These are phyloP conservation scores for Botrytis sinoallii DNA, from an alignment of 2,329 filamentous ascomycete species.

Conservation along the genomic window DNA sequence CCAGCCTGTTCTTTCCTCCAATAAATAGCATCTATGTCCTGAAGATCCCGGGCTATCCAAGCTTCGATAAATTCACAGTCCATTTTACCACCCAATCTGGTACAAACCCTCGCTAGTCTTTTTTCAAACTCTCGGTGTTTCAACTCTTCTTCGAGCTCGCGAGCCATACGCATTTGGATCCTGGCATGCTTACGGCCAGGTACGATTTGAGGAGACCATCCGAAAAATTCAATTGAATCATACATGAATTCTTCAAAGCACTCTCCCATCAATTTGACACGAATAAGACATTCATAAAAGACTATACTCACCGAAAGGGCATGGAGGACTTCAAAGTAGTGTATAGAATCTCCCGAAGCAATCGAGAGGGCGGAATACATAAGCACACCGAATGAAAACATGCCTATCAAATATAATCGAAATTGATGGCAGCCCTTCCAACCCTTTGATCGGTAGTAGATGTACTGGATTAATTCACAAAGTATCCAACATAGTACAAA, in stretches of 20 bases:
- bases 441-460: not conserved
- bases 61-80: not conserved
- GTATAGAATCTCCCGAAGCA: not conserved
- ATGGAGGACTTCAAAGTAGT: not conserved
- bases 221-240: not conserved
- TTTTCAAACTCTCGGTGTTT: not conserved
- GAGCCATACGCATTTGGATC: not conserved
- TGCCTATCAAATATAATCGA: not conserved
- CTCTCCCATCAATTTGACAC: not conserved
- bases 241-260: not conserved
- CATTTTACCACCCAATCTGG: not conserved
- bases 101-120: not conserved
- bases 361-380: fast-evolving
- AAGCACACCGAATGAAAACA: not conserved
- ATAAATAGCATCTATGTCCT: not conserved
- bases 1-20: not conserved
- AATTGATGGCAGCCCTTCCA: not conserved
- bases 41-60: not conserved
- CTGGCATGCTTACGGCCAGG: not conserved
- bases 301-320: too few relatives aligned
- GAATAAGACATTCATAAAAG: not conserved
- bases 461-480: not conserved
- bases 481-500: not conserved
- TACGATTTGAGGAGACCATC: fast-evolving
- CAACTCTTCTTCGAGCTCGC: not conserved